Evolutionary conservation across 108 stramenopile genomes (phyloP), one percentile per base, ranked within the genome.

Genomic region (Pseudonitzschia pungens): DNA sequence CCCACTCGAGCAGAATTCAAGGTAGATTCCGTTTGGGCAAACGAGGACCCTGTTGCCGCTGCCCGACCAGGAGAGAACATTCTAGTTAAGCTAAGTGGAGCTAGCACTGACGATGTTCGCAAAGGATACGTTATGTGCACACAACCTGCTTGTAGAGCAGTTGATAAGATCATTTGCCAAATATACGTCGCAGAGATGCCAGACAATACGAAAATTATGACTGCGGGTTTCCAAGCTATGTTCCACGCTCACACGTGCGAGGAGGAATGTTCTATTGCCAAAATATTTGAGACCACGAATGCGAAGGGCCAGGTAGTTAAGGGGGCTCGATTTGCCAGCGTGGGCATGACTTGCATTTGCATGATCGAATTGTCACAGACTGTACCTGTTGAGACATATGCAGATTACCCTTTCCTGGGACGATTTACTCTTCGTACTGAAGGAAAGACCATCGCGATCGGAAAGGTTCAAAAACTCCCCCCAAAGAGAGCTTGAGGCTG

Each of bases 51-150:
- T 32, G 86, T 95, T n/a, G 62, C 87, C 6, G 80, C 75, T 53
- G 96, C 98, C 20, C 88, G 96, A 79, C 98, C 99, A 16, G 99
- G 99, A n/a, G 99, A 99, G 73, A 99, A 99, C 83, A 94, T 99
- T 27, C 82, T 94, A 18, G 69, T 99, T 50, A 98, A 98, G 79
- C 73, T 99, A 15, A 88, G 76, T 51, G 92, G 91, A 27, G 91
- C 91, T 28, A 81, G 88, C 45, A 78, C 97, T 63, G 96, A 96
- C 65, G 97, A 99, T 71, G 81, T 99, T 11, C 91, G 90, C 60
- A 97, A 97, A 68, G 99, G 99, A 55, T 99, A 91, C 81, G 97
- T 99, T 32, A 84, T 99, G 53, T 97, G 97, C 77, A 75, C 89
- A 9, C 69, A 81, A 24, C 89, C 88, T 65, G 82, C 88, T 45